A percentile compares a stretch with the other conserved stretches of the same genome.
Conservation (phyloP, 1,284 basidiomycete species). For the Vanrija sp. region DNA sequence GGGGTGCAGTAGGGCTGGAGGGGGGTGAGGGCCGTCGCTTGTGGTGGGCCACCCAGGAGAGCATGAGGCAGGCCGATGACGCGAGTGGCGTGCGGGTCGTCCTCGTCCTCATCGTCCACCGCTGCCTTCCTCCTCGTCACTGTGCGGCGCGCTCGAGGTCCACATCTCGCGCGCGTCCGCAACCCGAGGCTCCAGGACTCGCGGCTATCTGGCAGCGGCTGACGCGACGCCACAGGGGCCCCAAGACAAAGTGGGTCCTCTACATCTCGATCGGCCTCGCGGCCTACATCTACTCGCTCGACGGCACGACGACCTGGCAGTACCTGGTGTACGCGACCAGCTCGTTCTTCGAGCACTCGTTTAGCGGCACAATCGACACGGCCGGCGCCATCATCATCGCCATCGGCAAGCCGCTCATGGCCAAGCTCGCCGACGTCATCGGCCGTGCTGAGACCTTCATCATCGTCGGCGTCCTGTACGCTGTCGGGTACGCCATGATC, state of each 20-base stretch:
- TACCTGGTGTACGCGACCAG: slow-evolving; percentile 64
- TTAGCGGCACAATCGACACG: slow-evolving; percentile 59
- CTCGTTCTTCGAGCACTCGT: slow-evolving; percentile 56
- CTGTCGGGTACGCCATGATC: slow-evolving; percentile 58
- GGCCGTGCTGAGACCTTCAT: slow-evolving; percentile 58
- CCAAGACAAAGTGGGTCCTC: slow-evolving; percentile 56
- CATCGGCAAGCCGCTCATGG: slow-evolving; percentile 72
- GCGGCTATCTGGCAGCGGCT: background rate
- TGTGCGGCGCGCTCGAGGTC: background rate
- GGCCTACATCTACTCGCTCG: slow-evolving; percentile 71
- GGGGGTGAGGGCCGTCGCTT: background rate
- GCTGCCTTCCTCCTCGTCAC: slow-evolving; percentile 18
- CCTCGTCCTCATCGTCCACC: slow-evolving; percentile 32
- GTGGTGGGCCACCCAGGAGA: too few species aligned
- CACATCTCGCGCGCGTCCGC: background rate
- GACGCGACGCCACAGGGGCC: slow-evolving; percentile 20
- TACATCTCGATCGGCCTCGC: slow-evolving; percentile 65
- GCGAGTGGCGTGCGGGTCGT: slow-evolving; percentile 26
- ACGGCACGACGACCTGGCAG: slow-evolving; percentile 61
- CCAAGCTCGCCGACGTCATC: slow-evolving; percentile 68
- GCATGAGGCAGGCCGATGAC: slow-evolving; percentile 26
- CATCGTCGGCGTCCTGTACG: slow-evolving; percentile 54
- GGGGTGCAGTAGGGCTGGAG: background rate
- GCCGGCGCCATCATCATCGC: slow-evolving; percentile 55
- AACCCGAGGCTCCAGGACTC: background rate